Evolutionary conservation across 768 basidiomycete genomes (phyloP).

Genomic region (Lactarius quietus): DNA sequence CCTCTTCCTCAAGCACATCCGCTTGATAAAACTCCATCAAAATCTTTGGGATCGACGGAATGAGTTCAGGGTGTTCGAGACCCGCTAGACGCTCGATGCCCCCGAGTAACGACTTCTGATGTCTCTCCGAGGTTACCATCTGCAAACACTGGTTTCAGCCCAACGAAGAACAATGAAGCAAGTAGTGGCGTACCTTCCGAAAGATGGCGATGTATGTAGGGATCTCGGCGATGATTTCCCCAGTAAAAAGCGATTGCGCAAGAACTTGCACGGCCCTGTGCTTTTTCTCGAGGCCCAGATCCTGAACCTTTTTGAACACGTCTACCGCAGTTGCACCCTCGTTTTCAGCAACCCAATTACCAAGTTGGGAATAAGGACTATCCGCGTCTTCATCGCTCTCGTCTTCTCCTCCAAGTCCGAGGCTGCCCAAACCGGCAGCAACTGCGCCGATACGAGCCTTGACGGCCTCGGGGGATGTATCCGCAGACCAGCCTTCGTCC

Average conservation of each 20-base stretch:
- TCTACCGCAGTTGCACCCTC: conserved; percentile 55
- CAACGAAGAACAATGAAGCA: neutral
- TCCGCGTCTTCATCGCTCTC: conserved; percentile 85
- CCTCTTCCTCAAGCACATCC: conserved; percentile 89
- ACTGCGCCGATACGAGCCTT: conserved; percentile 75
- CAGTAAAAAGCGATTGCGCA: conserved; percentile 79
- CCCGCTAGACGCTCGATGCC: conserved; percentile 89
- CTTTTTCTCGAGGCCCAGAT: conserved; percentile 90
- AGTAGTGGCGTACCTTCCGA: conserved; percentile 56
- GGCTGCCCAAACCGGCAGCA: conserved; percentile 52
- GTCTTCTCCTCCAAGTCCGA: conserved; percentile 69
- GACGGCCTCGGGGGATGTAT: conserved; percentile 87
- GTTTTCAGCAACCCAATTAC: conserved; percentile 81
- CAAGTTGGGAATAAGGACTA: conserved; percentile 81
- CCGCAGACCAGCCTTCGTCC: conserved; percentile 87
- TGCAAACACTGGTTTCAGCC: conserved; percentile 32
- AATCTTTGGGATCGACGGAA: conserved; percentile 78
- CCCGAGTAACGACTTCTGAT: conserved; percentile 91
- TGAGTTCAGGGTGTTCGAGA: conserved; percentile 64
- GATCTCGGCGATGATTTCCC: conserved; percentile 63
- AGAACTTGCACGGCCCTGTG: conserved; percentile 85
- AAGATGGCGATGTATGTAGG: conserved; percentile 64
- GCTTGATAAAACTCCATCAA: conserved; percentile 92
- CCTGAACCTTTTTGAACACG: conserved; percentile 86
- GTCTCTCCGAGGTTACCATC: conserved; percentile 91